Evolutionary conservation across 2,329 filamentous ascomycete species (phyloP).

Genomic region (Nemania serpens): DNA sequence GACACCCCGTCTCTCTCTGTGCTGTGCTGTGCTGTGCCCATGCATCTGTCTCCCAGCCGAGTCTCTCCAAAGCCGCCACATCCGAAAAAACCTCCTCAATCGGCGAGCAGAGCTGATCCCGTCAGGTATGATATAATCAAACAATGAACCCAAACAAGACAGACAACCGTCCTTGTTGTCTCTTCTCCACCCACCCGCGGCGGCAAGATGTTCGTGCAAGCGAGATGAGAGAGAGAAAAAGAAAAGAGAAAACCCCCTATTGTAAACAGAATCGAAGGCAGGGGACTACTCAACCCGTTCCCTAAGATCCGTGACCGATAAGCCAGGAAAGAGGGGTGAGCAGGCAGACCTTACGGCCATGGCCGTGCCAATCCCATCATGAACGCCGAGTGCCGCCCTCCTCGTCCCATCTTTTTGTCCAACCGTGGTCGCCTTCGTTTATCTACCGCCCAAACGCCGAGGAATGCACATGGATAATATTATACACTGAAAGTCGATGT

Average conservation of each 20-base stretch:
- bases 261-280: conserved; percentile 4
- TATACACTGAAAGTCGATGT: conserved; percentile 27
- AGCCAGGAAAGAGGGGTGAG: too few relatives aligned
- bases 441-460: conserved; percentile 31
- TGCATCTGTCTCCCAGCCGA: too few relatives aligned
- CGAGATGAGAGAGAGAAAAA: background rate
- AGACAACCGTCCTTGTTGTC: too few relatives aligned
- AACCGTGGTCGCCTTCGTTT: background rate
- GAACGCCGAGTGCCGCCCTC: conserved; percentile 15
- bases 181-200: background rate
- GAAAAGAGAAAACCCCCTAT: background rate
- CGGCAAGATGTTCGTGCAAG: background rate
- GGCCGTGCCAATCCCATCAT: background rate
- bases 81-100: too few relatives aligned
- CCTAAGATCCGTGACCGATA: background rate
- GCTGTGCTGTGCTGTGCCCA: too few relatives aligned
- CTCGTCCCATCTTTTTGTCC: background rate
- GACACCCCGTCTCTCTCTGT: too few relatives aligned
- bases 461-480: conserved; percentile 23
- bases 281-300: background rate
- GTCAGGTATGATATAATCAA: conserved; percentile 16
- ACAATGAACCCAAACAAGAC: background rate
- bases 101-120: background rate
- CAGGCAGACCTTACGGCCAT: background rate
- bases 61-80: too few relatives aligned